These are phyloP conservation scores for Cenchrus fungigraminus DNA, from an alignment of 176 grass and related monocot species.

Conservation along the genomic window DNA sequence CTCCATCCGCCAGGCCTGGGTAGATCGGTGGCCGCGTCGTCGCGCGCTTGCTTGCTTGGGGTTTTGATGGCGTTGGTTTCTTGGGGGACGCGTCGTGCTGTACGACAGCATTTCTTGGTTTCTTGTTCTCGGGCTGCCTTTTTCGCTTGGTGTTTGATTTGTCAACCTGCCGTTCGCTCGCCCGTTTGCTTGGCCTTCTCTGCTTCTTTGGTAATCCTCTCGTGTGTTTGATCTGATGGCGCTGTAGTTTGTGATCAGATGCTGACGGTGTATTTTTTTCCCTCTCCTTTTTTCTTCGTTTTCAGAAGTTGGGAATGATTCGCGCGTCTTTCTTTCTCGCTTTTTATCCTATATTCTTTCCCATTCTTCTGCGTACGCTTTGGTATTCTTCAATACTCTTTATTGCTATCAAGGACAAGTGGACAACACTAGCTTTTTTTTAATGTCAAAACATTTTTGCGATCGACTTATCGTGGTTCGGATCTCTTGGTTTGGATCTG, in stretches of 20 bases:
- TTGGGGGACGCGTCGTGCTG: neutral
- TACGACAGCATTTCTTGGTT: slow-evolving; percentile 17
- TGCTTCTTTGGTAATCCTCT: neutral
- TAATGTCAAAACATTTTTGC: neutral
- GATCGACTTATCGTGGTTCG: neutral
- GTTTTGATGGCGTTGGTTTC: neutral
- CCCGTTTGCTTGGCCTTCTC: neutral
- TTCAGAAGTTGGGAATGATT: neutral
- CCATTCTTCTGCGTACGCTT: neutral
- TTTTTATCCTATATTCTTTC: neutral
- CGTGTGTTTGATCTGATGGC: slow-evolving; percentile 3
- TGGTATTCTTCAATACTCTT: neutral
- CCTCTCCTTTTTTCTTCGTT: neutral
- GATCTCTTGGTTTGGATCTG: slow-evolving; percentile 19
- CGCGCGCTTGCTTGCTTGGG: neutral
- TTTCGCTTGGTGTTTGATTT: neutral
- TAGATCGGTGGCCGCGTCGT: neutral
- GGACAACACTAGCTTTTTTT: neutral
- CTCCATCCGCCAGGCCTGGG: neutral
- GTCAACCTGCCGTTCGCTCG: no score
- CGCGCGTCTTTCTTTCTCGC: neutral
- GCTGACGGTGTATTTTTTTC: neutral
- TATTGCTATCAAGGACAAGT: neutral
- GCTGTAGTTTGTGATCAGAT: slow-evolving; percentile 16
- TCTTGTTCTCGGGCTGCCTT: neutral